A percentile compares a stretch with the other conserved stretches of the same genome.
These are phyloP conservation scores for Cucurbita maxima DNA, from an alignment of 306 rosid genomes.

Conservation along the genomic window DNA sequence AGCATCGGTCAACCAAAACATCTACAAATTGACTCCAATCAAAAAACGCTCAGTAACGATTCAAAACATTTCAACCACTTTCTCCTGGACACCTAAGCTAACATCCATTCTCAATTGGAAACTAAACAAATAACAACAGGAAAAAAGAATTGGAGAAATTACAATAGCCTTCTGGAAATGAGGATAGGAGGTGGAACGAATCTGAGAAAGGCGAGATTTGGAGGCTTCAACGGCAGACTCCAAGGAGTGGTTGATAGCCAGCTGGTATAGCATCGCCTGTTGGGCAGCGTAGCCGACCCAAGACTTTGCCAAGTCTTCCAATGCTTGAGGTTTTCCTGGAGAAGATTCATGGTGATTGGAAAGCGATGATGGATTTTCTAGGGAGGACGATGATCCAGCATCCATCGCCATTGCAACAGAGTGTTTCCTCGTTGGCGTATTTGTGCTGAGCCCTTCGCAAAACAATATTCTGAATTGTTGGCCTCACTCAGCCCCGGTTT, in stretches of 20 bases:
- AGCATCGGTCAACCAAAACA: neutral
- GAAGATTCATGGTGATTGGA: neutral
- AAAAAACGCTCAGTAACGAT: neutral
- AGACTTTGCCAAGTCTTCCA: constrained; percentile 25
- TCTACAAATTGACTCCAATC: neutral
- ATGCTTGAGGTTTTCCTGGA: constrained; percentile 8
- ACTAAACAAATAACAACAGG: neutral
- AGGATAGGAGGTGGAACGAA: constrained; percentile 57
- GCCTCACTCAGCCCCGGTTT: neutral
- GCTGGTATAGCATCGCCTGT: constrained; percentile 53
- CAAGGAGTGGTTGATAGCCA: constrained; percentile 28
- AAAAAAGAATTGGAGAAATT: neutral
- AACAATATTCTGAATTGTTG: neutral
- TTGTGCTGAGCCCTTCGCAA: neutral
- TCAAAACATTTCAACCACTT: neutral
- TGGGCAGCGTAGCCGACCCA: constrained; percentile 48
- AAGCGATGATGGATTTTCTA: constrained; percentile 11
- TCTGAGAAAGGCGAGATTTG: constrained; percentile 48
- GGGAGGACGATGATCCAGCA: constrained; percentile 27
- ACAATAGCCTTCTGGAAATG: constrained; percentile 54
- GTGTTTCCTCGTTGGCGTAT: neutral
- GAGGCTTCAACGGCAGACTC: constrained; percentile 48
- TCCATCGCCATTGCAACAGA: constrained; percentile 25
- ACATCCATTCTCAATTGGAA: neutral
- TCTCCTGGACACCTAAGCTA: neutral